phyloP scores from a whole-genome alignment of 2,329 filamentous ascomycete genomes.

The Aspergillus udagawae region DNA sequence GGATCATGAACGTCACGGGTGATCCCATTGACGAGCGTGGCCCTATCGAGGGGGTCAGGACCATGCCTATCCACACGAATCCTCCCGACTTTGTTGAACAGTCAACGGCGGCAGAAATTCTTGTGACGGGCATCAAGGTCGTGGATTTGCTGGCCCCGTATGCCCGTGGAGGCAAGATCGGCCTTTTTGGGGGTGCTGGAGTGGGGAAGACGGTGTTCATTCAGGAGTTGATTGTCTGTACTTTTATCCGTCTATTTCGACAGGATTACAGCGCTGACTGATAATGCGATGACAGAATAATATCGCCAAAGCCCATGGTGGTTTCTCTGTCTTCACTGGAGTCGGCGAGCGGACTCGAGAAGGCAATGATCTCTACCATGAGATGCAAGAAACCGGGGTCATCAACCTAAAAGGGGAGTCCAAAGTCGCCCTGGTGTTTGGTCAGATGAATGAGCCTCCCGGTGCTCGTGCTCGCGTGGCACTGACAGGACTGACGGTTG shows the following conservation, averaged over 20 bases:
- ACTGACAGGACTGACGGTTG: slow-evolving; percentile 70
- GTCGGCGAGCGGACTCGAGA: slow-evolving; percentile 99
- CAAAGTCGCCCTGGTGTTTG: slow-evolving; percentile 98
- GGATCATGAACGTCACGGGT: slow-evolving; percentile 99
- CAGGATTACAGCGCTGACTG: background rate
- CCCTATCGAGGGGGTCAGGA: slow-evolving; percentile 90
- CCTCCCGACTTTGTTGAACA: slow-evolving; percentile 90
- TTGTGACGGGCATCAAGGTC: slow-evolving; percentile 99
- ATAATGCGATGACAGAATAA: slow-evolving; percentile 65
- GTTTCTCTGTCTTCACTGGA: slow-evolving; percentile 99
- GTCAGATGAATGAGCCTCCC: slow-evolving; percentile 99
- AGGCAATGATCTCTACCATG: slow-evolving; percentile 99
- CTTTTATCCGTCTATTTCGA: background rate
- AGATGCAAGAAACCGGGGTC: slow-evolving; percentile 99
- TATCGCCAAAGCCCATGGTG: slow-evolving; percentile 99
- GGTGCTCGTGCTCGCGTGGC: slow-evolving; percentile 99
- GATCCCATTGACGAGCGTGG: slow-evolving; percentile 99
- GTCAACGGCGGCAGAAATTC: slow-evolving; percentile 91
- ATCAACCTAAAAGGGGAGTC: slow-evolving; percentile 99
- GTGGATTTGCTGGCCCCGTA: slow-evolving; percentile 98
- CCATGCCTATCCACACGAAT: slow-evolving; percentile 87
- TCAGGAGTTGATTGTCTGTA: slow-evolving; percentile 88
- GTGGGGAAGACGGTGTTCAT: slow-evolving; percentile 99
- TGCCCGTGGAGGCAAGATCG: slow-evolving; percentile 99
- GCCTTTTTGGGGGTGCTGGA: slow-evolving; percentile 99